Evolutionary conservation across 108 stramenopile species (phyloP), one percentile per base, ranked within the genome.

Genomic region (Nitzschia sp.): DNA sequence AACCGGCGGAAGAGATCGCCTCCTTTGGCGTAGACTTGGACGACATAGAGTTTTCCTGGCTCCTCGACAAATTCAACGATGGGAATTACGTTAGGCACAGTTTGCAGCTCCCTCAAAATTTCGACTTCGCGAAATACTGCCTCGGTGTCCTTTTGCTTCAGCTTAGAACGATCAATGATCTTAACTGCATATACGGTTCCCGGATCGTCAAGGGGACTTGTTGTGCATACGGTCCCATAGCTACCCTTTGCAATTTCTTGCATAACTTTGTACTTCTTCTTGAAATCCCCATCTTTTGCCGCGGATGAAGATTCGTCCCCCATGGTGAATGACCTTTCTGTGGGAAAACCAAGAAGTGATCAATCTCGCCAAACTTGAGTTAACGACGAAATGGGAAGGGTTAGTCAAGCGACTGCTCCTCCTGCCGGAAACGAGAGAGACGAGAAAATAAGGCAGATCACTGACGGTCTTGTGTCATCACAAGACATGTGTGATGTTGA

Each of bases 171-270:
- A 67, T 77, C 76, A 18, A 82, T 65, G 11, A 82, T 64, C 38
- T 82, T 82, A 13, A 82, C 81, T 9, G 81, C 81, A 57, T 66
- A 77, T 3, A 59, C 11, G 1, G 9, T 70, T 36, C 68, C 28
- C 1, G 59, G 34, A 27, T 72, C 60, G 9, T 46, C 29, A 31
- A 78, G 58, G 3, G 76, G 56, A 19, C 27, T 56, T 1, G 68
- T 48, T 21, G 51, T 64, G 38, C 62, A 97, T 32, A 98, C 96
- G 25, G 95, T 88, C 23, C 97, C 97, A 72, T 96, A 98, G 6
- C 95, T 94, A 48, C 97, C 97, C 68, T 97, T 94, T 24, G 96
- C 97, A 35, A 98, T 92, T 66, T 96, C 84, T 42, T 94, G 93
- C 26, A 57, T 27, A 38, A 67, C 38, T 2, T 60, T 56, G 60